Evolutionary conservation across 2,329 filamentous ascomycete genomes (phyloP).

Genomic region (Tolypocladium tropicale): DNA sequence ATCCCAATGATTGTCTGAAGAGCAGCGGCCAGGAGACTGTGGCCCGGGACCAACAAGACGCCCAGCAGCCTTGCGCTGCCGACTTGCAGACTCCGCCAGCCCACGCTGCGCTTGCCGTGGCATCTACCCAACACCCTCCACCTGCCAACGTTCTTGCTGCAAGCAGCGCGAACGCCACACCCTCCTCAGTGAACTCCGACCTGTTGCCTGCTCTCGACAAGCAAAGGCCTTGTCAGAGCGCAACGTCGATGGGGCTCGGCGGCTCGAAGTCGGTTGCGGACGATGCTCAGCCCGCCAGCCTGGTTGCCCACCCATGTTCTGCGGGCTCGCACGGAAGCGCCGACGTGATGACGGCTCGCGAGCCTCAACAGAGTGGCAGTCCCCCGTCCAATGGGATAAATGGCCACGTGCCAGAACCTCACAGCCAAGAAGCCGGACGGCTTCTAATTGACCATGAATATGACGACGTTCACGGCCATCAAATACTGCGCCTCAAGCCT

Average conservation of each 20-base stretch:
- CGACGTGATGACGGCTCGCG: neutral
- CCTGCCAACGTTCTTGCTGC: neutral
- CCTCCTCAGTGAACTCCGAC: neutral
- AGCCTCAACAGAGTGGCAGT: neutral
- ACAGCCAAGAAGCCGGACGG: too few relatives aligned
- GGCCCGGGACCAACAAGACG: neutral
- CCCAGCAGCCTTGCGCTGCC: neutral
- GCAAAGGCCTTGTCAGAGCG: neutral
- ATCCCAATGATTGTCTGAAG: neutral
- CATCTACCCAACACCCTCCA: neutral
- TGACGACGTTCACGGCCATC: slow-evolving; percentile 18
- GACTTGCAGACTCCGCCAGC: neutral
- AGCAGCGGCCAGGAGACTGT: neutral
- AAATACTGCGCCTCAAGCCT: slow-evolving; percentile 23
- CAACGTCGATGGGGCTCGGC: neutral
- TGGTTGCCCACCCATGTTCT: neutral
- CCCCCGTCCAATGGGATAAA: neutral
- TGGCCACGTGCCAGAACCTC: neutral
- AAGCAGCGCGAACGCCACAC: neutral
- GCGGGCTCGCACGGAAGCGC: neutral
- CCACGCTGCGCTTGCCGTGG: neutral
- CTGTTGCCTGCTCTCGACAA: neutral
- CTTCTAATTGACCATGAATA: slow-evolving; percentile 18
- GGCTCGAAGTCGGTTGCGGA: neutral
- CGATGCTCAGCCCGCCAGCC: neutral